Percentiles rank a stretch among this genome's conserved stretches.
These are phyloP conservation scores for Phytophthora constricta DNA, from an alignment of 352 stramenopile genomes.

Conservation along the genomic window DNA sequence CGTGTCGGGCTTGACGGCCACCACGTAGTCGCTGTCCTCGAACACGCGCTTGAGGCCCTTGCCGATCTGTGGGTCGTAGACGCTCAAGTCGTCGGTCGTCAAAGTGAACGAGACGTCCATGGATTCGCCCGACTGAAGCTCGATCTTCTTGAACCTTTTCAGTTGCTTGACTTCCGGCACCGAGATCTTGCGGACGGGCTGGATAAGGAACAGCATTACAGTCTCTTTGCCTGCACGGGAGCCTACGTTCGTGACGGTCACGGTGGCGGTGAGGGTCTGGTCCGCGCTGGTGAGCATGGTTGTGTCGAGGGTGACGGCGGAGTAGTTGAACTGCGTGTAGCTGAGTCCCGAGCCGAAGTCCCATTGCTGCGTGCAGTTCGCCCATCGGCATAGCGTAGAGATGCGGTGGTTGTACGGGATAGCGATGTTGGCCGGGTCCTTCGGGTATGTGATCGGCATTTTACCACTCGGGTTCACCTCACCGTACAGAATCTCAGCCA, in stretches of 20 bases:
- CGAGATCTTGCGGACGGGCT: slow-evolving; percentile 63
- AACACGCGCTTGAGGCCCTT: too few relatives aligned
- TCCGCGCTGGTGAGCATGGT: slow-evolving; percentile 30
- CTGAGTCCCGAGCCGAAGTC: slow-evolving; percentile 70
- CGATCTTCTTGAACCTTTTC: too few relatives aligned
- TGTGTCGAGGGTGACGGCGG: slow-evolving; percentile 47
- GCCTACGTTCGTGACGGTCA: slow-evolving; percentile 82
- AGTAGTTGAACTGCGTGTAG: slow-evolving; percentile 77
- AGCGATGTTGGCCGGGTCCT: slow-evolving; percentile 62
- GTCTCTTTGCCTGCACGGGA: slow-evolving; percentile 65
- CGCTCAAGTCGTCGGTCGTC: too few relatives aligned
- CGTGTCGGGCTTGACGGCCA: too few relatives aligned
- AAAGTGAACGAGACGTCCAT: too few relatives aligned
- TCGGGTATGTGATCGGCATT: slow-evolving; percentile 86
- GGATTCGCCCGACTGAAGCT: too few relatives aligned
- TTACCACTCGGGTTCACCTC: slow-evolving; percentile 81
- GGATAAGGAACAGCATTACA: slow-evolving; percentile 80
- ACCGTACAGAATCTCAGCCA: slow-evolving; percentile 86
- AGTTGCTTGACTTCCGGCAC: slow-evolving; percentile 86
- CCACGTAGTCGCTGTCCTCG: too few relatives aligned
- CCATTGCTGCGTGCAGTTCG: slow-evolving; percentile 72
- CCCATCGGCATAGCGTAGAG: slow-evolving; percentile 53
- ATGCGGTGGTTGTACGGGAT: slow-evolving; percentile 84
- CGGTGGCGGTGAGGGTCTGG: slow-evolving; percentile 46
- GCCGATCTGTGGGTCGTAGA: too few relatives aligned